These are phyloP conservation scores for Peltaster fructicola DNA, from an alignment of 2,329 filamentous ascomycete species.

Conservation along the genomic window DNA sequence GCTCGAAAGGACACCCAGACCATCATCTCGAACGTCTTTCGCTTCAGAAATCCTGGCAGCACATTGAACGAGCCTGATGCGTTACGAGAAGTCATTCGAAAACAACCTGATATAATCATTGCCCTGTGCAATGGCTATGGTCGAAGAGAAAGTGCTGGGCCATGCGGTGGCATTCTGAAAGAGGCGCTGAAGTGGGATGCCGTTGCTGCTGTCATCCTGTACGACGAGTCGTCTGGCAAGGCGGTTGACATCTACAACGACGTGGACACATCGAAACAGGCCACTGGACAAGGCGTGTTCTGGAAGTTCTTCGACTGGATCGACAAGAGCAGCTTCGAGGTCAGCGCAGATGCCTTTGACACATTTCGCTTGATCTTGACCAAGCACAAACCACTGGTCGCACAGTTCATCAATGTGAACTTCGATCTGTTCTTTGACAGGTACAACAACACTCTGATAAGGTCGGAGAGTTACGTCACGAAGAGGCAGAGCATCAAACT, in stretches of 20 bases:
- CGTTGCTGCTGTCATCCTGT: constrained; percentile 77
- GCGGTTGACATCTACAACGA: constrained; percentile 46
- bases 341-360: constrained; percentile 92
- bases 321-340: constrained; percentile 88
- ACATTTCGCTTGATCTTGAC: constrained; percentile 92
- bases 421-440: constrained; percentile 84
- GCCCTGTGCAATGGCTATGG: constrained; percentile 82
- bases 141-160: constrained; percentile 76
- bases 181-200: constrained; percentile 85
- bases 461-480: constrained; percentile 91
- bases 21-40: constrained; percentile 87
- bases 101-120: constrained; percentile 70
- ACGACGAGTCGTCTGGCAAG: constrained; percentile 61
- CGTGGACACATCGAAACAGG: constrained; percentile 57
- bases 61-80: constrained; percentile 62
- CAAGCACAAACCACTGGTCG: constrained; percentile 80
- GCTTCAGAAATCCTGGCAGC: constrained; percentile 56
- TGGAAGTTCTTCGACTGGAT: constrained; percentile 98
- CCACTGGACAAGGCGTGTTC: constrained; percentile 71
- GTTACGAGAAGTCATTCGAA: constrained; percentile 73
- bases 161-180: constrained; percentile 73
- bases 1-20: constrained; percentile 89
- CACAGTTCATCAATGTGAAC: constrained; percentile 72
- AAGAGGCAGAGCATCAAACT: constrained; percentile 97
- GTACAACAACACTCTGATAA: constrained; percentile 75